Evolutionary conservation across 2,329 filamentous ascomycete genomes (phyloP).

Genomic region (Ceratocystiopsis sp.): DNA sequence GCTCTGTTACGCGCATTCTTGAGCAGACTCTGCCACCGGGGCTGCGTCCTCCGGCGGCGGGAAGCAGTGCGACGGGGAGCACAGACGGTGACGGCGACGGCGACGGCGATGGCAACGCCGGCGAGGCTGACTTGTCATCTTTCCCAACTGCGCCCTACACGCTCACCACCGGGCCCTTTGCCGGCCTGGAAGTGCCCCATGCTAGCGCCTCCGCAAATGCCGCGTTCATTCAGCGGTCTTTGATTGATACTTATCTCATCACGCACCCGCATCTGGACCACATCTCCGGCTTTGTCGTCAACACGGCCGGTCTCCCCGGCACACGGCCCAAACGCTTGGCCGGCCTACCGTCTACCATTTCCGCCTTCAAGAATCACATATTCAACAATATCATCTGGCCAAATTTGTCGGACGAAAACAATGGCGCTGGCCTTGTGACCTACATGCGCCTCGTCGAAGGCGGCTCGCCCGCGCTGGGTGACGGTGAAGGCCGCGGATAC

Average conservation of each 20-base stretch:
- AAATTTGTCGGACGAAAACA: conserved; percentile 89
- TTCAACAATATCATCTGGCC: conserved; percentile 99
- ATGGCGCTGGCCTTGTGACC: conserved; percentile 79
- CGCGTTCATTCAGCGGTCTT: conserved; percentile 55
- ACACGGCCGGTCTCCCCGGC: conserved; percentile 72
- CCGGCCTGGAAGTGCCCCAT: conserved; percentile 55
- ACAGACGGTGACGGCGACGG: conserved; percentile 3
- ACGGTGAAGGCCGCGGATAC: conserved; percentile 67
- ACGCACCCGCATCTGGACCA: conserved; percentile 97
- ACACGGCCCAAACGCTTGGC: conserved; percentile 72
- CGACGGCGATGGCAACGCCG: background rate
- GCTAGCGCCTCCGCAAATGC: conserved; percentile 59
- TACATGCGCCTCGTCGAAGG: conserved; percentile 81
- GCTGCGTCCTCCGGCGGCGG: conserved; percentile 13
- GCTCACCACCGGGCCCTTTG: conserved; percentile 56
- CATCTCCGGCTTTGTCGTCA: conserved; percentile 78
- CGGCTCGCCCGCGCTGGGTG: conserved; percentile 67
- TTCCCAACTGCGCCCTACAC: conserved; percentile 30
- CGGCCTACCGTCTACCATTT: conserved; percentile 73
- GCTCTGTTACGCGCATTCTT: conserved; percentile 67
- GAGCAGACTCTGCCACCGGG: conserved; percentile 30
- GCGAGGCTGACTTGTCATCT: no score
- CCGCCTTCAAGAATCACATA: conserved; percentile 81
- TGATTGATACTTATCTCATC: conserved; percentile 79
- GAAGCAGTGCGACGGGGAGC: background rate